Evolutionary conservation across 2,329 filamentous ascomycete genomes (phyloP).

Genomic region (Calonectria pauciramosa): DNA sequence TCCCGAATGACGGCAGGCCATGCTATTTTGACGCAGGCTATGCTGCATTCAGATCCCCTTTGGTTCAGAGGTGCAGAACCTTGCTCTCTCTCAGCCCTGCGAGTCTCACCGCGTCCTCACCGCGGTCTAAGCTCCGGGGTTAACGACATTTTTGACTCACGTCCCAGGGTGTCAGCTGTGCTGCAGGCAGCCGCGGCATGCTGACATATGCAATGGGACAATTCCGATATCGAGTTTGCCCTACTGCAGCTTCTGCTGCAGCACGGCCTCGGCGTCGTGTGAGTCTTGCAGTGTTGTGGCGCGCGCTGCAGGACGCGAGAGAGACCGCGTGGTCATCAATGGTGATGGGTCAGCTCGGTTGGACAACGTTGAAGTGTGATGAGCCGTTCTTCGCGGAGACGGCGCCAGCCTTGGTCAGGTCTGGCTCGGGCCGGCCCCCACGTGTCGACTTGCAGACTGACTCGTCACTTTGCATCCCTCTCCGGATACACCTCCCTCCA

Average conservation of each 20-base stretch:
- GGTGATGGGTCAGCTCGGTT: conserved; percentile 26
- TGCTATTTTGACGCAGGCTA: conserved; percentile 23
- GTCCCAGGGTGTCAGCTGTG: conserved; percentile 35
- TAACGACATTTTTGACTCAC: conserved; percentile 14
- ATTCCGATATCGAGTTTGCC: conserved; percentile 16
- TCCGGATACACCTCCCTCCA: conserved; percentile 31
- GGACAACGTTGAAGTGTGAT: not conserved
- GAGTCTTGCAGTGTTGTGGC: conserved; percentile 17
- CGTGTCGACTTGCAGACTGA: conserved; percentile 45
- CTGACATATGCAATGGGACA: conserved; percentile 36
- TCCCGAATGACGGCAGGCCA: conserved; percentile 13
- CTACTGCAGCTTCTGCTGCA: conserved; percentile 17
- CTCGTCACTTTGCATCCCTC: conserved; percentile 36
- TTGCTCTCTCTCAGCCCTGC: conserved; percentile 35
- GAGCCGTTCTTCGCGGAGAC: conserved; percentile 16
- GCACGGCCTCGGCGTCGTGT: conserved; percentile 16
- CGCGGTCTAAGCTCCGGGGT: conserved; percentile 30
- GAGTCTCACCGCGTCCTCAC: conserved; percentile 35
- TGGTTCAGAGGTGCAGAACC: conserved; percentile 19
- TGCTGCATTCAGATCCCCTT: conserved; percentile 29
- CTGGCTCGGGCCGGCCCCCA: conserved; percentile 48
- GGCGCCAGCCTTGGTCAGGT: conserved; percentile 25
- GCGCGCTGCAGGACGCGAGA: conserved; percentile 32
- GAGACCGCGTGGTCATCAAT: conserved; percentile 28
- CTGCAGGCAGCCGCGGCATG: conserved; percentile 35